These are phyloP conservation scores for Crithidia bombi DNA, from an alignment of 208 protist species.

Conservation along the genomic window DNA sequence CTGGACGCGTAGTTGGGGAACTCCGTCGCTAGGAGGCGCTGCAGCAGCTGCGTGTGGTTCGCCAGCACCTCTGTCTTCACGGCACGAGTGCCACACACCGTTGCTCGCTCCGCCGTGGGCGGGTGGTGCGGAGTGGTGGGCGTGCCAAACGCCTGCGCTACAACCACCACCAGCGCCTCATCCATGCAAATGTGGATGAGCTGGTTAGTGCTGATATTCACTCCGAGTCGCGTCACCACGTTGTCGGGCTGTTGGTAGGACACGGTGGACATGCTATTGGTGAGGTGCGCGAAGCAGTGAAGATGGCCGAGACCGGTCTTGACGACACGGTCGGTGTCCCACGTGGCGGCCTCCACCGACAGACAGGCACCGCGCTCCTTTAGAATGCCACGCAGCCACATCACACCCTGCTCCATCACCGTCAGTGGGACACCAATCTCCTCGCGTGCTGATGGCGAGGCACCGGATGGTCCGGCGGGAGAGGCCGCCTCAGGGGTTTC, in stretches of 20 bases:
- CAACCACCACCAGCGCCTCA: conserved; percentile 71
- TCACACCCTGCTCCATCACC: conserved; percentile 35
- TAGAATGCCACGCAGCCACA: conserved; percentile 62
- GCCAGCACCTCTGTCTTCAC: conserved; percentile 48
- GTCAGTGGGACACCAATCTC: conserved; percentile 23
- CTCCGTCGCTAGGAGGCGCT: conserved; percentile 62
- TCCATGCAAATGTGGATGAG: conserved; percentile 89
- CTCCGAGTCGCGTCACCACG: conserved; percentile 44
- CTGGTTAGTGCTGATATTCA: conserved; percentile 87
- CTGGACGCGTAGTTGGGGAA: conserved; percentile 72
- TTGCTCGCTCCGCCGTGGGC: conserved; percentile 17
- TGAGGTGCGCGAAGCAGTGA: conserved; percentile 47
- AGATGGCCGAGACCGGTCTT: conserved; percentile 44
- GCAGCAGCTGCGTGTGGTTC: conserved; percentile 53
- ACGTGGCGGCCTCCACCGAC: conserved; percentile 41
- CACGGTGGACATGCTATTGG: conserved; percentile 24
- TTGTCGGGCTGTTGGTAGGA: conserved; percentile 35
- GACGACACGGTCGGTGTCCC: conserved; percentile 33
- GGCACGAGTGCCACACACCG: conserved; percentile 15
- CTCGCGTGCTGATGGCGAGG: not conserved
- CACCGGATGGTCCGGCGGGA: not conserved
- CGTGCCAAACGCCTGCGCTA: conserved; percentile 47
- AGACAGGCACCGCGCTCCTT: conserved; percentile 47
- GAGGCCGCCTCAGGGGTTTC: not conserved
- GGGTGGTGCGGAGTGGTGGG: conserved; percentile 8